phyloP scores from a whole-genome alignment of 192 early-diverging fungal species.

The Coemansia sp. region DNA sequence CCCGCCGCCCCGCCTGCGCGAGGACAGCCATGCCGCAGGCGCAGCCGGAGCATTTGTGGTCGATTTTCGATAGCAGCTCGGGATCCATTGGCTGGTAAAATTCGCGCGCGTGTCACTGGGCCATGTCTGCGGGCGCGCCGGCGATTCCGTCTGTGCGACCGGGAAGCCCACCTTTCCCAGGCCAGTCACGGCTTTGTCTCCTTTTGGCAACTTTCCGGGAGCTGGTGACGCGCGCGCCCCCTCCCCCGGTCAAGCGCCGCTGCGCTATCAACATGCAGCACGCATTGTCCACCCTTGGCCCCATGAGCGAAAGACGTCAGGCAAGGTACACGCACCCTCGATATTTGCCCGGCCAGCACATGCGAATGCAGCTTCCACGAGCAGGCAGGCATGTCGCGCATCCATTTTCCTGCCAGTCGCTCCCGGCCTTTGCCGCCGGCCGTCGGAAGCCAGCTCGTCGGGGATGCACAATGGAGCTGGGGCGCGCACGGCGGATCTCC shows the following conservation, averaged over 20 bases:
- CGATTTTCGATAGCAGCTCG: neutral
- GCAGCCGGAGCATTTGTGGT: neutral
- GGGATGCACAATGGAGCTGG: neutral
- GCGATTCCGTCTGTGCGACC: neutral
- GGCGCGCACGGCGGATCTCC: constrained; percentile 3
- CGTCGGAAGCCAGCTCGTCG: neutral
- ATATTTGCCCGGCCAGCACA: neutral
- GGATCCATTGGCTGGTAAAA: constrained; percentile 41
- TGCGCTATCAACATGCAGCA: neutral
- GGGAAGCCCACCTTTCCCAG: neutral
- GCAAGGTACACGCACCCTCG: neutral
- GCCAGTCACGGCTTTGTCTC: neutral
- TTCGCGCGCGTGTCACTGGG: constrained; percentile 24
- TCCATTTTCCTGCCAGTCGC: neutral
- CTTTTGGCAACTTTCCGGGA: no score
- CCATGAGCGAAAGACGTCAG: neutral
- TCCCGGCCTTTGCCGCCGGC: no score
- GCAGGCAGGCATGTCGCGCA: no score
- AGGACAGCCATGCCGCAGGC: neutral
- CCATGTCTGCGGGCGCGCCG: neutral
- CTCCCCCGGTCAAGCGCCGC: no score
- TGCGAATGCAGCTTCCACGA: neutral
- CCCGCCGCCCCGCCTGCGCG: neutral
- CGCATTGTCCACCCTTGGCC: constrained; percentile 1
- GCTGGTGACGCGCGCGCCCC: no score